These are phyloP conservation scores for Camellia japonica DNA, from an alignment of 148 eudicot species.

Conservation along the genomic window DNA sequence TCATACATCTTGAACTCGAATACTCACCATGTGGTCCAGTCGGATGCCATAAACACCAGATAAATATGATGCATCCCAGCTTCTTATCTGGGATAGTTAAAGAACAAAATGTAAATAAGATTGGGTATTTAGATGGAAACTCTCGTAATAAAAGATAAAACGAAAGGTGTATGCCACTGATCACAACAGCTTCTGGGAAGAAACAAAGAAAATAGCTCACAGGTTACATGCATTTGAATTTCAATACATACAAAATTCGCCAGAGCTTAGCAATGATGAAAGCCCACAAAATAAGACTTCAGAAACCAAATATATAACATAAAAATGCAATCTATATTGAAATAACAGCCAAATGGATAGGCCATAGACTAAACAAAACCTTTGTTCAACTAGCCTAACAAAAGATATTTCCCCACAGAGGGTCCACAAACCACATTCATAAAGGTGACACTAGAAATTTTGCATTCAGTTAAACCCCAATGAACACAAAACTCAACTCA, in stretches of 20 bases:
- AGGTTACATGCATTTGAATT: neutral
- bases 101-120: neutral
- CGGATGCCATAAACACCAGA: slow-evolving; percentile 62
- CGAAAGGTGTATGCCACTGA: neutral
- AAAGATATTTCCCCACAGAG: neutral
- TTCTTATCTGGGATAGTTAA: slow-evolving; percentile 37
- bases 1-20: slow-evolving; percentile 2
- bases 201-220: neutral
- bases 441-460: neutral
- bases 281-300: neutral
- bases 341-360: neutral
- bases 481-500: neutral
- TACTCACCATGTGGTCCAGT: slow-evolving; percentile 66
- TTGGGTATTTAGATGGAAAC: neutral
- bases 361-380: neutral
- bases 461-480: neutral
- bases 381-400: neutral
- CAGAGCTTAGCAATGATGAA: slow-evolving; percentile 3
- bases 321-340: slow-evolving; percentile 2
- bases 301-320: neutral
- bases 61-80: slow-evolving; percentile 45
- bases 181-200: neutral
- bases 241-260: neutral
- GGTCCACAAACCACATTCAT: neutral
- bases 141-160: neutral